Conservation (phyloP, 2,329 filamentous ascomycete species). For the Neonectria sp. region DNA sequence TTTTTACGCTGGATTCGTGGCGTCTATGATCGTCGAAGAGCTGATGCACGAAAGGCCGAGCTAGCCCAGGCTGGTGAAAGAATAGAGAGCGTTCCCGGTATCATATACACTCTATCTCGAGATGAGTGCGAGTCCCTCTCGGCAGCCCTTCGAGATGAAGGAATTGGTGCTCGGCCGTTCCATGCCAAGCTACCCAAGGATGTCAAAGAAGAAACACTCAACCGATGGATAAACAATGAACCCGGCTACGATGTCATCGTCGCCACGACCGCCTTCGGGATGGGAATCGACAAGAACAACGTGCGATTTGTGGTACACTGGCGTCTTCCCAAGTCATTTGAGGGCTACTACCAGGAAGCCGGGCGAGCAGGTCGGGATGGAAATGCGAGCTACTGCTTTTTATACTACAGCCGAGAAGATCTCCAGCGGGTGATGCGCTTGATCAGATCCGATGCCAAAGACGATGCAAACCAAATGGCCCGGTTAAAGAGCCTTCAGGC, state of each 20-base stretch:
- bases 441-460: constrained; percentile 63
- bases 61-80: constrained; percentile 69
- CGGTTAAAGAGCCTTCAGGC: constrained; percentile 75
- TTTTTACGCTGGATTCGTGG: constrained; percentile 83
- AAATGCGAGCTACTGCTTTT: constrained; percentile 86
- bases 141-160: constrained; percentile 74
- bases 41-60: constrained; percentile 71
- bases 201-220: constrained; percentile 79
- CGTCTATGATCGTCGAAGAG: constrained; percentile 79
- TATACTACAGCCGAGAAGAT: constrained; percentile 94
- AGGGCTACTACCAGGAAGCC: constrained; percentile 96
- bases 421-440: constrained; percentile 79
- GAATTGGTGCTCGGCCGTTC: constrained; percentile 82
- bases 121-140: constrained; percentile 83
- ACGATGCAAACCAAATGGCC: constrained; percentile 61
- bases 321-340: constrained; percentile 93
- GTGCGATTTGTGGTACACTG: constrained; percentile 97
- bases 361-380: constrained; percentile 92
- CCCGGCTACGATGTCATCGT: constrained; percentile 92
- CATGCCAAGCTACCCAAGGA: constrained; percentile 78
- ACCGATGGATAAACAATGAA: constrained; percentile 80
- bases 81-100: constrained; percentile 77
- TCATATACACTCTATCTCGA: constrained; percentile 84
- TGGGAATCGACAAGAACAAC: constrained; percentile 97
- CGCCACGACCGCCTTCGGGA: constrained; percentile 95